A percentile compares a stretch with the other conserved stretches of the same genome.
phyloP scores from a whole-genome alignment of 805 yeast genomes.

The Tetrapisispora fleetii region DNA sequence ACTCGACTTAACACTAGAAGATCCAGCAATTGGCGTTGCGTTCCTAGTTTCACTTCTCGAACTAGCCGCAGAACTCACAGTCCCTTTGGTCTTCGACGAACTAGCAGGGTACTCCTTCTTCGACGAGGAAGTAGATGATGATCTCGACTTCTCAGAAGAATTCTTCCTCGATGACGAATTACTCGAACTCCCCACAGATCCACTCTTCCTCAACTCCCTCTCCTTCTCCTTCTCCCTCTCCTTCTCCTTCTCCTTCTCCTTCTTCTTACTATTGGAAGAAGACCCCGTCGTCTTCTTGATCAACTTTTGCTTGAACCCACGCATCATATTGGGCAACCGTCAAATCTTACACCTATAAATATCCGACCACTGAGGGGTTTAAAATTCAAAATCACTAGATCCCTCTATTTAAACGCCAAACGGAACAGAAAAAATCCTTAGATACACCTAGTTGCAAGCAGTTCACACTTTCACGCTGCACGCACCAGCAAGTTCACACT shows the following conservation, averaged over 20 bases:
- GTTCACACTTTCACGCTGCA: too few relatives aligned
- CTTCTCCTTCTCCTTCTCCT: conserved; percentile 36
- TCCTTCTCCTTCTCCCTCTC: conserved; percentile 18
- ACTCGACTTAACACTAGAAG: neutral
- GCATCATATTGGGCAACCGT: conserved; percentile 45
- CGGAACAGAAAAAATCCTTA: too few relatives aligned
- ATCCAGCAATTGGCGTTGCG: conserved; percentile 2
- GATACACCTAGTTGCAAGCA: too few relatives aligned
- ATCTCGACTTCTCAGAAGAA: conserved; percentile 12
- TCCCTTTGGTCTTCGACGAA: conserved; percentile 4
- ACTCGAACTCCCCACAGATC: conserved; percentile 7
- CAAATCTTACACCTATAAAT: neutral
- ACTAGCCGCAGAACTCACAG: neutral
- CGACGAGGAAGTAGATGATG: conserved; percentile 9
- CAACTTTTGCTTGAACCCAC: conserved; percentile 55
- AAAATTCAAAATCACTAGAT: neutral
- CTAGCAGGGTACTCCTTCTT: conserved; percentile 4
- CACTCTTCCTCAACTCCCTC: conserved; percentile 7
- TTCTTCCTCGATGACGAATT: conserved; percentile 10
- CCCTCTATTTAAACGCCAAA: too few relatives aligned
- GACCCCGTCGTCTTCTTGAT: conserved; percentile 30
- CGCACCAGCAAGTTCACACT: too few relatives aligned
- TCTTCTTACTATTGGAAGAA: conserved; percentile 31
- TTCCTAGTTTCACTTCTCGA: conserved; percentile 3
- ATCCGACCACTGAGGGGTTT: neutral